Conservation (phyloP, 2,329 filamentous ascomycete species). For the Canariomyces notabilis region DNA sequence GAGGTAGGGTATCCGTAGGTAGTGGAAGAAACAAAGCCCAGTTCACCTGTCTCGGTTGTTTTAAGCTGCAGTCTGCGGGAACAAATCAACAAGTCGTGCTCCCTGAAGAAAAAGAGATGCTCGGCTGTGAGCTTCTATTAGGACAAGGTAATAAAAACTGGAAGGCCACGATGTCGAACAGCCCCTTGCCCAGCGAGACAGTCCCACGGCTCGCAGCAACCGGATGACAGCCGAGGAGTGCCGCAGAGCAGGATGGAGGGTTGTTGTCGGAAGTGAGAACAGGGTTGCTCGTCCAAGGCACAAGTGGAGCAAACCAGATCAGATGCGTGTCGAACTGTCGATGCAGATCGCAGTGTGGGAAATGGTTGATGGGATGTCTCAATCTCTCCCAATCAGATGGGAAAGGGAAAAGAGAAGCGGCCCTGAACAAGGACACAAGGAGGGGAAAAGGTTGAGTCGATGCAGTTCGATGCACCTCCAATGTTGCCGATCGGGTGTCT, state of each 20-base stretch:
- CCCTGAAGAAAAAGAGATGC: too few species aligned
- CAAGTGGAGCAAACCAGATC: background rate
- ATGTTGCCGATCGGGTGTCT: background rate
- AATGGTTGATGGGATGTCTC: background rate
- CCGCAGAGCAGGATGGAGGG: background rate
- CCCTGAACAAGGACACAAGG: background rate
- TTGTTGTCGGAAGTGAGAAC: background rate
- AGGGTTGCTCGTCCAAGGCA: background rate
- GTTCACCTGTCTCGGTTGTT: background rate
- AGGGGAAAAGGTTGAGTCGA: background rate
- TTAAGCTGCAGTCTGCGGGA: too few species aligned
- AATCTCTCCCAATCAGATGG: background rate
- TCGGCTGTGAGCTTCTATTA: too few species aligned
- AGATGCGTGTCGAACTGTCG: background rate
- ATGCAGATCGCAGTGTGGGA: background rate
- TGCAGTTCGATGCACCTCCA: too few species aligned
- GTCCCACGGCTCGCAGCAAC: background rate
- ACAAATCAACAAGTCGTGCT: too few species aligned
- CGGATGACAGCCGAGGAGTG: background rate
- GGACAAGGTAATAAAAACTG: background rate
- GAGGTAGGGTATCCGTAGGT: too few species aligned
- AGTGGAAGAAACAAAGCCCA: conserved; percentile 4
- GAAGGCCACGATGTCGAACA: background rate
- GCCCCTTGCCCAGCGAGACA: background rate
- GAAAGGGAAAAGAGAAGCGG: background rate